These are phyloP conservation scores for Arthrocladium fulminans DNA, from an alignment of 2,329 filamentous ascomycete species.

Conservation along the genomic window DNA sequence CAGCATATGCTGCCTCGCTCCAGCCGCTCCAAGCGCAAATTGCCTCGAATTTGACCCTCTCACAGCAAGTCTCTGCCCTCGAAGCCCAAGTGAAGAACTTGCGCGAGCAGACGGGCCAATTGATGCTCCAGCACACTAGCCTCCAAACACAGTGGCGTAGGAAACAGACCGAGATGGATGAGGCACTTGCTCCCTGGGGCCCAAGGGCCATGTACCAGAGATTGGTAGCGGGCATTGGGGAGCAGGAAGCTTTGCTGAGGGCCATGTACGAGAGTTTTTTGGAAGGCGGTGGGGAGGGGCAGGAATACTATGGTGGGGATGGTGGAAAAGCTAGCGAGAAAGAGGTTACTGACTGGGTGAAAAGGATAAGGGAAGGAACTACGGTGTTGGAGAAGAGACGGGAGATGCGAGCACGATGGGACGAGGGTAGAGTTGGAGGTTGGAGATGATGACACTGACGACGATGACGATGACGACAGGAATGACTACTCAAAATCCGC, in stretches of 20 bases:
- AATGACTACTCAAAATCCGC: neutral
- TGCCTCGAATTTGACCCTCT: constrained; percentile 61
- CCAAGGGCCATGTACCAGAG: constrained; percentile 79
- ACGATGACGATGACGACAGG: neutral
- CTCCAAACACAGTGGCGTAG: constrained; percentile 87
- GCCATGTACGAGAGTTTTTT: constrained; percentile 91
- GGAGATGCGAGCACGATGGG: constrained; percentile 88
- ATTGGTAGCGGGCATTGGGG: constrained; percentile 63
- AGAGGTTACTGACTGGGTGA: constrained; percentile 78
- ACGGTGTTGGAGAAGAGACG: constrained; percentile 69
- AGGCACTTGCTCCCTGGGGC: constrained; percentile 72
- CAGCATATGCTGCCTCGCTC: constrained; percentile 59
- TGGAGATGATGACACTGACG: constrained; percentile 57
- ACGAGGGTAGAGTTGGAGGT: constrained; percentile 87
- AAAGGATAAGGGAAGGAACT: constrained; percentile 69
- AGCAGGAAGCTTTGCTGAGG: constrained; percentile 72
- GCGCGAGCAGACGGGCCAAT: constrained; percentile 65
- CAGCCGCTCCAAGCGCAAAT: constrained; percentile 57
- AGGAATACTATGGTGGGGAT: constrained; percentile 34
- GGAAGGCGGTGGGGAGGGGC: constrained; percentile 44
- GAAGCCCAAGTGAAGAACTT: constrained; percentile 41
- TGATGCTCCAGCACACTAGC: constrained; percentile 72
- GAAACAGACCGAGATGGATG: constrained; percentile 83
- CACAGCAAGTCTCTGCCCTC: constrained; percentile 37
- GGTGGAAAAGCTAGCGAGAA: constrained; percentile 58